phyloP scores from a whole-genome alignment of 148 eudicot genomes.

The Rhododendron mucronatum region DNA sequence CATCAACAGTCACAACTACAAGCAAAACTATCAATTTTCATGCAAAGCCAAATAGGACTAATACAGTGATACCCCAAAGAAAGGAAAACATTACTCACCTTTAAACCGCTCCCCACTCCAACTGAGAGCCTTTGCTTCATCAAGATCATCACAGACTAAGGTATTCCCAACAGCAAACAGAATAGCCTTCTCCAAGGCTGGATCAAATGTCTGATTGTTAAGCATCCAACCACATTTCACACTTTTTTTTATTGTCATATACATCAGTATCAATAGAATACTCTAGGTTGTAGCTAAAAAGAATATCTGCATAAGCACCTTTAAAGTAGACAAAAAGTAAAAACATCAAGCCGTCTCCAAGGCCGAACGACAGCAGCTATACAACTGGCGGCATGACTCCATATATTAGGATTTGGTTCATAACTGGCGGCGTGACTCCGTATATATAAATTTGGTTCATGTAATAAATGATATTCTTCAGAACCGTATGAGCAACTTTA shows the following conservation, averaged over 20 bases:
- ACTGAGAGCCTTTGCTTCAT: constrained; percentile 89
- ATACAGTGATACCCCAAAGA: background rate
- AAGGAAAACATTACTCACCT: constrained; percentile 38
- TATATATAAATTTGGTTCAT: background rate
- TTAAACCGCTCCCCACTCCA: constrained; percentile 91
- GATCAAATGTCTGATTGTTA: constrained; percentile 75
- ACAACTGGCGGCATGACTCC: background rate
- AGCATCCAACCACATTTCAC: constrained; percentile 28
- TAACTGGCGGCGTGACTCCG: background rate
- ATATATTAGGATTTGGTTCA: background rate
- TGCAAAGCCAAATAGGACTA: background rate
- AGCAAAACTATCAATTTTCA: constrained; percentile 8
- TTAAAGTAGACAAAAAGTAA: background rate
- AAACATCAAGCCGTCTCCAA: background rate
- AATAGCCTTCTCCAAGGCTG: constrained; percentile 82
- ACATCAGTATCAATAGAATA: background rate
- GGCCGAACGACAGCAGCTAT: background rate
- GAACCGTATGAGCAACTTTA: background rate
- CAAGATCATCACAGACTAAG: constrained; percentile 86
- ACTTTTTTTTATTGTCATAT: background rate
- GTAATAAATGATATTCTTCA: background rate
- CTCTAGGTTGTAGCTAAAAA: background rate
- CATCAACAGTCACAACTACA: constrained; percentile 91
- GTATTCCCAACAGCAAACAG: constrained; percentile 96
- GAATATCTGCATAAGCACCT: background rate